Base-by-base conservation (phyloP, 1,139 yeast species). In the Magnusiomyces ingens region DNA sequence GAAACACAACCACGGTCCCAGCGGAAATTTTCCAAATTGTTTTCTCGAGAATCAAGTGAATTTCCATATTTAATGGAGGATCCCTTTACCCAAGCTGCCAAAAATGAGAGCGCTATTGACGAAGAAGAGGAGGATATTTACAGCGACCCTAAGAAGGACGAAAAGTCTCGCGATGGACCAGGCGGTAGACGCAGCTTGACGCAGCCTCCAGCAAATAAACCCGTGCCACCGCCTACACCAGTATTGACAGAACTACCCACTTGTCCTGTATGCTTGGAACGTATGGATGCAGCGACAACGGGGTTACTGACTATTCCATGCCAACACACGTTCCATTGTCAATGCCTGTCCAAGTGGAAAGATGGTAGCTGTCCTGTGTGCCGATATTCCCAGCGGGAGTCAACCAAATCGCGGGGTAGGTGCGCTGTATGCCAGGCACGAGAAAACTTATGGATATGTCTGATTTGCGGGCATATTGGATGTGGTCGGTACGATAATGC, bases 331-430 rank as follows among this genome's bases (percentile, higher is more conserved):
- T 91, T 89, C 68, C 97, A 91, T 67, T 90, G 96, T 62, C 87
- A 80, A 61, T 91, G 97, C 66, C 73, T 91, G 51, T 81, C 89
- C 40, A 86, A 85, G 68, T 91, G 97, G 97, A 80, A 81, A 54
- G 96, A 89, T 65, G 95, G 89, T 56, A 81, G 89, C 32, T 91
- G 98, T 66, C 97, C 97, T 0, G 90, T 91, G 4, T 91, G 97
- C 66, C 73, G 98, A 40, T 87, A 88, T 63, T 83, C 96, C 6
- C 70, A 66, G 50, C 59, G 61, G 22, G 58, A 61, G 59, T 29
- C 55, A 38, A 42, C 50, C 32, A 18, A 29, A 48, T 44, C 49
- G 44, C 47, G 37, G 42, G 59, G 13, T 40, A 42, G 38, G 13
- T 78, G 84, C 58, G 63, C 68, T 1, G 66, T 69, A 1, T 89